Conservation (phyloP, 2,329 filamentous ascomycete genomes). For the Fusarium lyarnte region DNA sequence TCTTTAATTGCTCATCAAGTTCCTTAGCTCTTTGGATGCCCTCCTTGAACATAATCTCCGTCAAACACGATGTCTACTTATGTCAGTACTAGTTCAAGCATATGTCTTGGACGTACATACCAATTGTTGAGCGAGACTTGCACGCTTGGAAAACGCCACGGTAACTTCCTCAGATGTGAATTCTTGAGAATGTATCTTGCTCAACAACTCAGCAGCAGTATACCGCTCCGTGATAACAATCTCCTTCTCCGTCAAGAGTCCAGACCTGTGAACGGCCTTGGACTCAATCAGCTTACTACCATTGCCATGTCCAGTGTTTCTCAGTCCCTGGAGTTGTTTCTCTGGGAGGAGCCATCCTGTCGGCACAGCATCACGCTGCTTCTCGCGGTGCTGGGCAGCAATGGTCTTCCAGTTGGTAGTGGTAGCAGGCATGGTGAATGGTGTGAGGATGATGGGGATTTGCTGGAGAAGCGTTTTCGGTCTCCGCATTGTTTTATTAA, state of each 20-base stretch:
- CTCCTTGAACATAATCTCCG: conserved; percentile 35
- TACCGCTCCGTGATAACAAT: conserved; percentile 22
- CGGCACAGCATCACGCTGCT: conserved; percentile 26
- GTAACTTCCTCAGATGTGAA: conserved; percentile 34
- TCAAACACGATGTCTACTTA: conserved; percentile 29
- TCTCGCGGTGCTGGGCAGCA: conserved; percentile 30
- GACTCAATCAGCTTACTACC: conserved; percentile 25
- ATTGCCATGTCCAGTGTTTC: not conserved
- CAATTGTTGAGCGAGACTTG: conserved; percentile 36
- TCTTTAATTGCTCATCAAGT: conserved; percentile 32
- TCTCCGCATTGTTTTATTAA: not conserved
- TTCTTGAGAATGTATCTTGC: conserved; percentile 14
- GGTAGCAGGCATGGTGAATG: conserved; percentile 25
- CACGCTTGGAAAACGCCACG: conserved; percentile 36
- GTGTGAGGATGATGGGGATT: not conserved
- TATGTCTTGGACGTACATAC: not conserved
- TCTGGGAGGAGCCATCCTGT: conserved; percentile 21
- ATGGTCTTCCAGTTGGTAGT: conserved; percentile 28
- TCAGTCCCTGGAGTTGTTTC: conserved; percentile 8
- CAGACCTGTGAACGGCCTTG: conserved; percentile 19
- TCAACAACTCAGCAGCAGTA: conserved; percentile 26
- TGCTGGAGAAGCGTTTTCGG: not conserved
- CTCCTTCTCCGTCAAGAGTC: conserved; percentile 21
- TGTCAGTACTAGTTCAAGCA: not conserved
- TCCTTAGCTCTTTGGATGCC: conserved; percentile 19